Evolutionary conservation across 208 protist species (phyloP).

Genomic region (Porcisia hertigi): DNA sequence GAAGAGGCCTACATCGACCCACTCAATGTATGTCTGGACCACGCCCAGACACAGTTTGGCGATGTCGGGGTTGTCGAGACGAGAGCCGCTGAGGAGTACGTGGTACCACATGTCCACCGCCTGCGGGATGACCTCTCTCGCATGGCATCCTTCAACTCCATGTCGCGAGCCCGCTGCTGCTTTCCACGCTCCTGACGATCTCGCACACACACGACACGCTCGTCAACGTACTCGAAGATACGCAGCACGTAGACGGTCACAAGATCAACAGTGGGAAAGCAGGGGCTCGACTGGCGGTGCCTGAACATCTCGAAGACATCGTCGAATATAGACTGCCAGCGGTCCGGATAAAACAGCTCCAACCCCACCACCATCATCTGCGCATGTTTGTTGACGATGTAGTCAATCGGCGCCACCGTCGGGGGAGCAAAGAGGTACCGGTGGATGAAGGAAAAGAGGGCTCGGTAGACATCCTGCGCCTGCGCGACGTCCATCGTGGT

Average conservation of each 20-base stretch:
- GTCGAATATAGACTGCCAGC: slow-evolving; percentile 66
- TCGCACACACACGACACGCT: slow-evolving; percentile 74
- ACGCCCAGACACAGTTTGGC: slow-evolving; percentile 59
- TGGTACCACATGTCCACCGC: slow-evolving; percentile 62
- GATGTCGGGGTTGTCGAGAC: slow-evolving; percentile 46
- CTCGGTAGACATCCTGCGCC: slow-evolving; percentile 62
- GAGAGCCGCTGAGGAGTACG: slow-evolving; percentile 50
- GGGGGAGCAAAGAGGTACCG: slow-evolving; percentile 40
- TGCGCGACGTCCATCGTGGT: slow-evolving; percentile 37
- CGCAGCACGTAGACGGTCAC: slow-evolving; percentile 70
- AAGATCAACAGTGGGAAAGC: slow-evolving; percentile 30
- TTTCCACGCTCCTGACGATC: slow-evolving; percentile 52
- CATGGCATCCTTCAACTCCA: slow-evolving; percentile 85
- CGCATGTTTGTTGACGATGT: slow-evolving; percentile 83
- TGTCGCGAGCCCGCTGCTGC: slow-evolving; percentile 63
- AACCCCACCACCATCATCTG: slow-evolving; percentile 77
- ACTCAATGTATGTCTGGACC: slow-evolving; percentile 80
- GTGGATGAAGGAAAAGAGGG: slow-evolving; percentile 71
- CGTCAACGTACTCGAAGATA: slow-evolving; percentile 88
- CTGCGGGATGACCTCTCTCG: slow-evolving; percentile 61
- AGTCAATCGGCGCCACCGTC: slow-evolving; percentile 39
- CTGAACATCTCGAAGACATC: slow-evolving; percentile 66
- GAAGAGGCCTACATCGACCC: slow-evolving; percentile 70
- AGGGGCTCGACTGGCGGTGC: slow-evolving; percentile 26
- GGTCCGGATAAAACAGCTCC: slow-evolving; percentile 66